These are phyloP conservation scores for Hortiboletus flavorubellus DNA, from an alignment of 768 basidiomycete genomes.

Conservation along the genomic window DNA sequence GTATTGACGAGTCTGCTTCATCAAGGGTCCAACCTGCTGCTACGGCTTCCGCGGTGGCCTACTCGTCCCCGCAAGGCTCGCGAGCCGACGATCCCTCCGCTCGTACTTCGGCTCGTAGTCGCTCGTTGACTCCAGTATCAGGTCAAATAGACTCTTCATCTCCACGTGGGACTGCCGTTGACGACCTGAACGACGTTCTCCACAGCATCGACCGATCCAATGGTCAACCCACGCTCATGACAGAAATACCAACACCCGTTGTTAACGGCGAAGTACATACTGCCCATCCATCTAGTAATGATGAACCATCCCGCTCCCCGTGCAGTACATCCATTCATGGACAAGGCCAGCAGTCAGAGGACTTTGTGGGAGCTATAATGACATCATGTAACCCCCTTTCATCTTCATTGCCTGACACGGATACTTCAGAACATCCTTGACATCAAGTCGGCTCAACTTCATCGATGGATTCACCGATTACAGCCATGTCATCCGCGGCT, in stretches of 20 bases:
- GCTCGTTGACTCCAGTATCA: conserved; percentile 33
- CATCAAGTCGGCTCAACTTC: conserved; percentile 47
- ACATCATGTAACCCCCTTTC: conserved; percentile 23
- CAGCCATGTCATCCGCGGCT: conserved; percentile 5
- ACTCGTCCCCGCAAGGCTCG: conserved; percentile 3
- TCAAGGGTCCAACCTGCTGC: conserved; percentile 3
- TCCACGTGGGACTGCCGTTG: conserved; percentile 24
- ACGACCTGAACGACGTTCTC: conserved; percentile 24
- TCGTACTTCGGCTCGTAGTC: conserved; percentile 18
- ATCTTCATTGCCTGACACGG: conserved; percentile 26
- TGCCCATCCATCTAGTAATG: conserved; percentile 7
- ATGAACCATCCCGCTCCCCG: conserved; percentile 12
- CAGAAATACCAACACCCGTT: conserved; percentile 1
- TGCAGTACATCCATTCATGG: conserved; percentile 1
- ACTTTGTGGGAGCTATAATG: conserved; percentile 10
- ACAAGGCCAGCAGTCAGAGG: conserved; percentile 8
- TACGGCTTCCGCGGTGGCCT: background rate
- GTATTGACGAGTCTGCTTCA: conserved; percentile 3
- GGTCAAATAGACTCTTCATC: conserved; percentile 35
- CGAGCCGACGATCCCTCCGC: conserved; percentile 12
- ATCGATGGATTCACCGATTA: conserved; percentile 27
- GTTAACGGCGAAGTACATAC: conserved; percentile 10
- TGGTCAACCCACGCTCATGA: conserved; percentile 18
- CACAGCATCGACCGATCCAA: conserved; percentile 27
- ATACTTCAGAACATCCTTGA: conserved; percentile 22